phyloP scores from a whole-genome alignment of 495 filamentous ascomycete genomes.

The Podospora anserina region DNA sequence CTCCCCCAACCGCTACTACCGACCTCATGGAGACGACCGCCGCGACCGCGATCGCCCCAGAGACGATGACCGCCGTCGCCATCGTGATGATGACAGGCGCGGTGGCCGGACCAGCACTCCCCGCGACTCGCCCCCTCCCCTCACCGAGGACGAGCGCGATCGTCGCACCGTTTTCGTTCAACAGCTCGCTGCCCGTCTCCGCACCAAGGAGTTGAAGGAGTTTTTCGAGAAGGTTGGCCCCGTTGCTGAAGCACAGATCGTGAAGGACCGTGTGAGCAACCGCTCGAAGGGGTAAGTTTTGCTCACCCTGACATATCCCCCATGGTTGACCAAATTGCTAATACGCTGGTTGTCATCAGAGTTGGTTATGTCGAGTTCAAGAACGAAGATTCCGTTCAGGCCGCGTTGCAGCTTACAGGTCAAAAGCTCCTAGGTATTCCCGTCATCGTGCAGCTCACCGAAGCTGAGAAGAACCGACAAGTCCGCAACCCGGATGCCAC shows the following conservation, averaged over 20 bases:
- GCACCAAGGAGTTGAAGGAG: constrained; percentile 85
- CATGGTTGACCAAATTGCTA: constrained; percentile 27
- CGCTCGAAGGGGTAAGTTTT: constrained; percentile 89
- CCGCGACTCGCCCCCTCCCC: constrained; percentile 59
- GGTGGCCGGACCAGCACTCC: constrained; percentile 52
- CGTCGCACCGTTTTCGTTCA: constrained; percentile 97
- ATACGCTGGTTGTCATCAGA: constrained; percentile 47
- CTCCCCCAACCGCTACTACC: constrained; percentile 75
- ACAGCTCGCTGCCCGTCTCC: constrained; percentile 88
- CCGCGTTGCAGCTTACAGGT: constrained; percentile 96
- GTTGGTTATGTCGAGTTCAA: constrained; percentile 99
- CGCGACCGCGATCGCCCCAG: constrained; percentile 49
- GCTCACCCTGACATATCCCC: not conserved
- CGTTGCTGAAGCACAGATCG: constrained; percentile 97
- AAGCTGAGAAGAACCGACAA: constrained; percentile 99
- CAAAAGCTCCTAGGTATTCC: constrained; percentile 98
- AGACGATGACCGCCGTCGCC: constrained; percentile 45
- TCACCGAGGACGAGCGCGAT: constrained; percentile 94
- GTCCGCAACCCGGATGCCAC: constrained; percentile 75
- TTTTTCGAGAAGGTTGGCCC: constrained; percentile 97
- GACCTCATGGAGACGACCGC: constrained; percentile 59
- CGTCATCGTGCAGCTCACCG: constrained; percentile 96
- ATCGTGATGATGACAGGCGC: constrained; percentile 47
- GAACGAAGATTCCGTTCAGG: constrained; percentile 86
- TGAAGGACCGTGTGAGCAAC: constrained; percentile 96